Evolutionary conservation across 139 green algal species (phyloP).

Genomic region (Chlorella vulgaris): DNA sequence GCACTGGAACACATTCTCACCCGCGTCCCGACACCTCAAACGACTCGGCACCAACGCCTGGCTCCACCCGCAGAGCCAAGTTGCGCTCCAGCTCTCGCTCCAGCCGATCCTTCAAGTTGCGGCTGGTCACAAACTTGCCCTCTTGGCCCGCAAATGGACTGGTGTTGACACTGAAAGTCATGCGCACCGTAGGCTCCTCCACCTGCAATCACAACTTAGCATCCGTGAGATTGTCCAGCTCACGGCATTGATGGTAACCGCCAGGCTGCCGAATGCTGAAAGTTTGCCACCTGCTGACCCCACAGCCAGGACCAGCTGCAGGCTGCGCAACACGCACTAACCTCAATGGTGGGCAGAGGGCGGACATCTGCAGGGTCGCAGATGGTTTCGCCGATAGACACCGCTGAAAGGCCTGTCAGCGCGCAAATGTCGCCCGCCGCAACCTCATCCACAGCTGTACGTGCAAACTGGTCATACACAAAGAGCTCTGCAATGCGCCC

Average conservation of each 20-base stretch:
- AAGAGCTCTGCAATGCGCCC: slow-evolving; percentile 92
- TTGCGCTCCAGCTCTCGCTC: slow-evolving; percentile 92
- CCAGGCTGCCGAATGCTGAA: too few species aligned
- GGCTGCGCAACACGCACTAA: neutral
- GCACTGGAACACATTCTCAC: too few species aligned
- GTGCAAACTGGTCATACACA: slow-evolving; percentile 96
- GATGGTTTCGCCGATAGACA: slow-evolving; percentile 97
- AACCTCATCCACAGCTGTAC: slow-evolving; percentile 68
- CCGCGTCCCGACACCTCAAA: slow-evolving; percentile 96
- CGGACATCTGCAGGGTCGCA: slow-evolving; percentile 57
- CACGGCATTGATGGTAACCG: too few species aligned
- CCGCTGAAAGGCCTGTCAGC: slow-evolving; percentile 67
- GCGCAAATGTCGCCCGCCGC: slow-evolving; percentile 93
- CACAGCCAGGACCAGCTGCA: too few species aligned
- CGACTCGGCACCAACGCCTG: slow-evolving; percentile 87
- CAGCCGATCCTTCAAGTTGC: slow-evolving; percentile 77
- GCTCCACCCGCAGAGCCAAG: slow-evolving; percentile 93
- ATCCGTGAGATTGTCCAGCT: too few species aligned
- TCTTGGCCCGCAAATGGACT: slow-evolving; percentile 95
- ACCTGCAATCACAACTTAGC: slow-evolving; percentile 65
- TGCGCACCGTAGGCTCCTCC: slow-evolving; percentile 97
- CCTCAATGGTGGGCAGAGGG: slow-evolving; percentile 91
- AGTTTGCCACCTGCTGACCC: too few species aligned
- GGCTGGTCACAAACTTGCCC: slow-evolving; percentile 93
- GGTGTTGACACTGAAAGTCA: slow-evolving; percentile 97